These are phyloP conservation scores for Verbena officinalis DNA, from an alignment of 257 asterid species.

Conservation along the genomic window DNA sequence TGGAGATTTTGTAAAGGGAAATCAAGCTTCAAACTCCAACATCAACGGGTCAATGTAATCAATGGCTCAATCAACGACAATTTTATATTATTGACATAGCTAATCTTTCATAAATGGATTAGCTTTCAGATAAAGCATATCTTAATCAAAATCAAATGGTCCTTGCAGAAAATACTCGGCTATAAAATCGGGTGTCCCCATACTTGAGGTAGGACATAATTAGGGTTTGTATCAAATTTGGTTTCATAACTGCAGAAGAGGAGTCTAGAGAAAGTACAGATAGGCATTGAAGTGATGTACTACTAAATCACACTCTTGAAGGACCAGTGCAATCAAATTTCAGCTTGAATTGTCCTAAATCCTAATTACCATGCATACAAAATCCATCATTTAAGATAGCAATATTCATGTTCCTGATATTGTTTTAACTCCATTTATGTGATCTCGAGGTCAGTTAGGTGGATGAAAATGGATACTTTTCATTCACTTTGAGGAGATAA, in stretches of 20 bases:
- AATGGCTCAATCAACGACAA: background rate
- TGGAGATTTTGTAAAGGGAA: background rate
- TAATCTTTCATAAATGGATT: background rate
- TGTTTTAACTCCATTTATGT: no score
- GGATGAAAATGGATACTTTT: background rate
- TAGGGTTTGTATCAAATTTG: background rate
- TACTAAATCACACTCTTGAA: slow-evolving; percentile 2
- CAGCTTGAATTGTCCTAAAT: background rate
- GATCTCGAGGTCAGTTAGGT: no score
- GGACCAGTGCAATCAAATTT: background rate
- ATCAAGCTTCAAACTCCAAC: background rate
- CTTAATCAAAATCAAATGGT: background rate
- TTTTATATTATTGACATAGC: background rate
- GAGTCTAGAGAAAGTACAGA: background rate
- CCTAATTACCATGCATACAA: background rate
- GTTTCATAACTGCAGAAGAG: background rate
- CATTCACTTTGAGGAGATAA: no score
- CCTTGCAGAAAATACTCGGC: background rate
- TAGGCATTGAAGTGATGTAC: background rate
- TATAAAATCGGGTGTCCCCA: background rate
- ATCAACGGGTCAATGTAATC: background rate
- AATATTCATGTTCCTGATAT: no score
- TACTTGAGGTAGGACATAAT: background rate
- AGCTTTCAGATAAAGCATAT: slow-evolving; percentile 4
- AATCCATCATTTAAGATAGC: no score